Percentiles rank a stretch among this genome's conserved stretches.
Evolutionary conservation across 1,284 basidiomycete genomes (phyloP).

Genomic region (Malassezia sympodialis): DNA sequence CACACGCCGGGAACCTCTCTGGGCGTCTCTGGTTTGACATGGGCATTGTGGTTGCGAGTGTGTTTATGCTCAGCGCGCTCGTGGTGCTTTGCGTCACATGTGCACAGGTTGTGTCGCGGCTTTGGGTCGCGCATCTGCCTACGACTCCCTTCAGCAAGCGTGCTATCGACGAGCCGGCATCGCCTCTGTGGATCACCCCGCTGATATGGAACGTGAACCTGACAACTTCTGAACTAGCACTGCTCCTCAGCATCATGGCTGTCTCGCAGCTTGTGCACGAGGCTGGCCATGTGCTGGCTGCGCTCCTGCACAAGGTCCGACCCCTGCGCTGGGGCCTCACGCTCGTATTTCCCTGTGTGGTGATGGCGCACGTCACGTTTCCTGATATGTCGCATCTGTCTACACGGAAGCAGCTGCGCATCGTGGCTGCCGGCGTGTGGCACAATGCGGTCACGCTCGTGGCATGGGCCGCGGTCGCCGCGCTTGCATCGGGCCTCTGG

Average conservation of each 20-base stretch:
- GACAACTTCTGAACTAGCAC: not conserved
- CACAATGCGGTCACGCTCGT: slow-evolving; percentile 14
- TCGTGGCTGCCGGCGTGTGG: slow-evolving; percentile 19
- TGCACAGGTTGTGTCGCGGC: not conserved
- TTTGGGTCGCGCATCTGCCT: not conserved
- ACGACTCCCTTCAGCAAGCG: not conserved
- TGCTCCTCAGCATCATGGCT: slow-evolving; percentile 1
- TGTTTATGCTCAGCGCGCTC: not conserved
- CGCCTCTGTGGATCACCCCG: slow-evolving; percentile 5
- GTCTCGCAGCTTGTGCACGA: slow-evolving; percentile 14
- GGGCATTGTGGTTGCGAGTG: not conserved
- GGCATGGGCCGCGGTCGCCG: not conserved
- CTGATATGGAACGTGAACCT: slow-evolving; percentile 14
- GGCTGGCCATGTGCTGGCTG: slow-evolving; percentile 18
- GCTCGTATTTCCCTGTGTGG: slow-evolving; percentile 16
- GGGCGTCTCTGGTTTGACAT: not conserved
- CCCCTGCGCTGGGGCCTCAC: slow-evolving; percentile 12
- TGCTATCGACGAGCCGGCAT: not conserved
- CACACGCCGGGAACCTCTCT: no score
- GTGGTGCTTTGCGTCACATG: not conserved
- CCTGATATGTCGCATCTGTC: not conserved
- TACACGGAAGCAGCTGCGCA: not conserved
- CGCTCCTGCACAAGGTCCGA: slow-evolving; percentile 7
- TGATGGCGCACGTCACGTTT: slow-evolving; percentile 16
- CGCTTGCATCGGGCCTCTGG: slow-evolving; percentile 1